Percentiles rank a stretch among this genome's conserved stretches.
Conservation (phyloP, 805 yeast genomes). For the Starmerella gropengiesseri region DNA sequence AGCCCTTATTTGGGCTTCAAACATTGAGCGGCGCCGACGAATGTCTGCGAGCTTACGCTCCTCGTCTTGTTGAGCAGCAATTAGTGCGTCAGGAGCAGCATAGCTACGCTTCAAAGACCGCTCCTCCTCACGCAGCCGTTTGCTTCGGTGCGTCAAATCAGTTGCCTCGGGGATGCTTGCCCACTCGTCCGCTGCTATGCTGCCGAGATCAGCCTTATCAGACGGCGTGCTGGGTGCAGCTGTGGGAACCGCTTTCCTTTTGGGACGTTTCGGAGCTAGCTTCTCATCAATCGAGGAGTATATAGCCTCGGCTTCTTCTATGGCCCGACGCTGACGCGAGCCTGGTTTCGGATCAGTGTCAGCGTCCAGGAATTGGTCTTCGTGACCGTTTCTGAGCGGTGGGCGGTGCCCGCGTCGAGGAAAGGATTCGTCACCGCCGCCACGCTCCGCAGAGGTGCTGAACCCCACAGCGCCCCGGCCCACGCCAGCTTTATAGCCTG, state of each 20-base stretch:
- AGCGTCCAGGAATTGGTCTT: not conserved
- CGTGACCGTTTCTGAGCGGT: not conserved
- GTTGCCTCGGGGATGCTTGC: conserved; percentile 72
- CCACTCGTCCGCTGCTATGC: conserved; percentile 67
- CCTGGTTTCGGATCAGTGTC: no score
- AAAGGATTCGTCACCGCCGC: not conserved
- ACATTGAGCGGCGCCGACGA: conserved; percentile 40
- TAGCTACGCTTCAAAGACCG: conserved; percentile 59
- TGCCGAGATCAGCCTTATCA: conserved; percentile 34
- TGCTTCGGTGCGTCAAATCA: conserved; percentile 72
- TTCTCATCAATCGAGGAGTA: conserved; percentile 13
- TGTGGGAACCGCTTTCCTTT: not conserved
- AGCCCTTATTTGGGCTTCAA: conserved; percentile 56
- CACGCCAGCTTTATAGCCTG: conserved; percentile 81
- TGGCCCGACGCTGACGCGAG: no score
- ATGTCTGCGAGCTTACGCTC: conserved; percentile 51
- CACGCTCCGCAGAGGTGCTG: conserved; percentile 4
- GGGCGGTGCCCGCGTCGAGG: not conserved
- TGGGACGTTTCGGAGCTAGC: not conserved
- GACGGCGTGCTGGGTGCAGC: not conserved
- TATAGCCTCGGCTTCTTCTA: conserved; percentile 16
- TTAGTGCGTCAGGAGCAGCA: conserved; percentile 68
- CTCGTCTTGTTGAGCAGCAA: conserved; percentile 29
- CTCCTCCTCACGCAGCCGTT: conserved; percentile 52
- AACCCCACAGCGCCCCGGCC: conserved; percentile 96